Evolutionary conservation across 1,284 basidiomycete species (phyloP).

Genomic region (Irpex rosettiformis): DNA sequence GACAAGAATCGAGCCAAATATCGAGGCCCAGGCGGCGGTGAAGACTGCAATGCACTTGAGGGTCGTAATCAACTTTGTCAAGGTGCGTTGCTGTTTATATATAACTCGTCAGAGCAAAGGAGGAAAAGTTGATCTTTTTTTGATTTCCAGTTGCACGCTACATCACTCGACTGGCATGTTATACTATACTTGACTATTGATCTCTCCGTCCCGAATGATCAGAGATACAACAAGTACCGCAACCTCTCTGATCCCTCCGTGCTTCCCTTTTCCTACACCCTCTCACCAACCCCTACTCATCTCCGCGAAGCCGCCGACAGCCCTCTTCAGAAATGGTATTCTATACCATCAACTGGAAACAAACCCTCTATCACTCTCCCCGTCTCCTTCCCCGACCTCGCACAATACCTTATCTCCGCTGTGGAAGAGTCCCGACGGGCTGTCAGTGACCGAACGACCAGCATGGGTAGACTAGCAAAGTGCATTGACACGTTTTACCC

Average conservation of each 20-base stretch:
- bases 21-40: slow-evolving; percentile 58
- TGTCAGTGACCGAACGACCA: slow-evolving; percentile 40
- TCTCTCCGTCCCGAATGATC: slow-evolving; percentile 47
- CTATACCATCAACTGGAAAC: slow-evolving; percentile 54
- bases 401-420: slow-evolving; percentile 67
- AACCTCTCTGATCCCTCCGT: slow-evolving; percentile 52
- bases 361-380: slow-evolving; percentile 68
- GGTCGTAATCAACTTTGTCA: slow-evolving; percentile 73
- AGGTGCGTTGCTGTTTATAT: slow-evolving; percentile 51
- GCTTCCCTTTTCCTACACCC: slow-evolving; percentile 68
- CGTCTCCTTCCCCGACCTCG: slow-evolving; percentile 69
- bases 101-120: neutral
- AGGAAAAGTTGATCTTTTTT: neutral
- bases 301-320: slow-evolving; percentile 62
- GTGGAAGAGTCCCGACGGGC: slow-evolving; percentile 64
- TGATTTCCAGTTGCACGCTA: slow-evolving; percentile 49
- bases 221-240: slow-evolving; percentile 42
- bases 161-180: slow-evolving; percentile 62
- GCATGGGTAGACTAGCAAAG: slow-evolving; percentile 64
- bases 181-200: slow-evolving; percentile 75
- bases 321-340: slow-evolving; percentile 61
- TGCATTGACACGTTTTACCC: slow-evolving; percentile 62
- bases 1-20: slow-evolving; percentile 64
- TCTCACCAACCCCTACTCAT: slow-evolving; percentile 54
- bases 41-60: slow-evolving; percentile 60